Percentiles rank a stretch among this genome's conserved stretches.
phyloP scores from a whole-genome alignment of 148 eudicot species.

The Chenopodium formosanum region DNA sequence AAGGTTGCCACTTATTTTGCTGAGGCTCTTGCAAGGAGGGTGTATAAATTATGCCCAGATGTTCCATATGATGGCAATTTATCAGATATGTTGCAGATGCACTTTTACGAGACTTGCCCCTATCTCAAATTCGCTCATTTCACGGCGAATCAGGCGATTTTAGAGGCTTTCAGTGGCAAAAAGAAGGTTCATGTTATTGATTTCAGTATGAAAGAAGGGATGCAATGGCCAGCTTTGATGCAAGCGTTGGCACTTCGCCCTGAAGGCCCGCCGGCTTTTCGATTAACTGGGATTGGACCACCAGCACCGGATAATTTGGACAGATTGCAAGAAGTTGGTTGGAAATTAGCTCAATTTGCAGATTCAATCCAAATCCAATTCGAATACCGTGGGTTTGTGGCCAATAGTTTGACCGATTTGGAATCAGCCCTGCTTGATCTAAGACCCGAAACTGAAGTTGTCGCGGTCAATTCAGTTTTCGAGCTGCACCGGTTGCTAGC shows the following conservation, averaged over 20 bases:
- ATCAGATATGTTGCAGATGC: conserved; percentile 64
- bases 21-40: conserved; percentile 69
- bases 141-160: conserved; percentile 87
- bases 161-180: conserved; percentile 67
- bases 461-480: conserved; percentile 79
- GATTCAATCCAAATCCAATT: conserved; percentile 61
- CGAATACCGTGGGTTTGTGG: conserved; percentile 68
- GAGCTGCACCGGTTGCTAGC: conserved; percentile 68
- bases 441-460: conserved; percentile 37
- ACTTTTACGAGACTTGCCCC: conserved; percentile 81
- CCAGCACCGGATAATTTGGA: conserved; percentile 76
- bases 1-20: conserved; percentile 86
- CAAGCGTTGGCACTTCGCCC: conserved; percentile 76
- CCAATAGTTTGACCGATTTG: conserved; percentile 66
- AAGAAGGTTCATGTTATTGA: conserved; percentile 72
- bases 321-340: conserved; percentile 71
- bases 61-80: conserved; percentile 40
- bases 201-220: conserved; percentile 85
- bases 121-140: conserved; percentile 91
- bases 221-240: conserved; percentile 95
- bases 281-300: conserved; percentile 82
- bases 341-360: conserved; percentile 77
- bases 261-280: conserved; percentile 74
- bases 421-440: conserved; percentile 37
- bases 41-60: conserved; percentile 59